Conservation (phyloP, 345 rosid genomes). For the Gynandropsis gynandra region DNA sequence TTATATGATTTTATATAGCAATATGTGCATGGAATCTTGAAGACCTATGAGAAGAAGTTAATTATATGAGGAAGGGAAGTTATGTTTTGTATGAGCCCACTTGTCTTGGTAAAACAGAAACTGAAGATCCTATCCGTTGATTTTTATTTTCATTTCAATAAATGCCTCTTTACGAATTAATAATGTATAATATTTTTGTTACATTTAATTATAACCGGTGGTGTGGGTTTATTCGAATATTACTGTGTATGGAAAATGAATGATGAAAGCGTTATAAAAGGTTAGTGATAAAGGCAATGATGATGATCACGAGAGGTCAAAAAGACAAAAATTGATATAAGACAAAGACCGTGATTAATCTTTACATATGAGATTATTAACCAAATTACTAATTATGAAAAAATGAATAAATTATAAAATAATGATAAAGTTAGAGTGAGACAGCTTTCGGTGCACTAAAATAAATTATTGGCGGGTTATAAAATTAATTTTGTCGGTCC, state of each 20-base stretch:
- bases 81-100: slow-evolving; percentile 16
- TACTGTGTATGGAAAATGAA: background rate
- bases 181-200: too few relatives aligned
- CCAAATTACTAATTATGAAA: background rate
- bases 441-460: too few relatives aligned
- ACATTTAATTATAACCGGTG: background rate
- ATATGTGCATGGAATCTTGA: slow-evolving; percentile 19
- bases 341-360: slow-evolving; percentile 5
- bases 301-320: slow-evolving; percentile 17
- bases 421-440: too few relatives aligned
- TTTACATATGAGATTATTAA: slow-evolving; percentile 7
- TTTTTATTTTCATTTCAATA: background rate
- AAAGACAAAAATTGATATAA: slow-evolving; percentile 13
- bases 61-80: slow-evolving; percentile 4
- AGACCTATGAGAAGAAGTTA: slow-evolving; percentile 9
- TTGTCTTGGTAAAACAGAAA: slow-evolving; percentile 23
- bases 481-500: too few relatives aligned
- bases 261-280: too few relatives aligned
- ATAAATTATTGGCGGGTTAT: too few relatives aligned
- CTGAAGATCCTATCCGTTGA: slow-evolving; percentile 8
- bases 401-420: too few relatives aligned
- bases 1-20: background rate
- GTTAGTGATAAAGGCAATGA: slow-evolving; percentile 9
- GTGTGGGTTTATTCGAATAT: background rate
- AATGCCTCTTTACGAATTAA: background rate